These are phyloP conservation scores for Polysphondylium violaceum DNA, from an alignment of 78 protist species.

Conservation along the genomic window DNA sequence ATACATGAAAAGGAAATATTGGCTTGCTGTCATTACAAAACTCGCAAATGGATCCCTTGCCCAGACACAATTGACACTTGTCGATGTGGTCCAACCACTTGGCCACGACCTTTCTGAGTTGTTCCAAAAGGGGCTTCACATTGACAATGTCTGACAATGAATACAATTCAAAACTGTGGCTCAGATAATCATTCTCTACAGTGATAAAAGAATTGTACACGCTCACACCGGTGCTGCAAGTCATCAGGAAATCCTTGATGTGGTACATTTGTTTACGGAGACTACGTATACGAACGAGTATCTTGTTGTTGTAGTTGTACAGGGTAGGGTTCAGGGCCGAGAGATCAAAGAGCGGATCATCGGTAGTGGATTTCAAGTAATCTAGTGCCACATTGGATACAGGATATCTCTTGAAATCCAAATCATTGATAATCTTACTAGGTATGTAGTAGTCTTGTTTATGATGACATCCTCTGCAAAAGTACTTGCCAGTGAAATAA, in stretches of 20 bases:
- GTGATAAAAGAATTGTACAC: background rate
- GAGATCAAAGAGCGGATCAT: slow-evolving; percentile 54
- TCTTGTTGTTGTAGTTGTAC: slow-evolving; percentile 19
- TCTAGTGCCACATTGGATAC: slow-evolving; percentile 1
- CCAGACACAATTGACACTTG: slow-evolving; percentile 11
- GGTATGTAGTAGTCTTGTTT: slow-evolving; percentile 40
- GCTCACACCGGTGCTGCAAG: background rate
- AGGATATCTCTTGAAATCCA: slow-evolving; percentile 50
- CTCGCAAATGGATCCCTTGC: slow-evolving; percentile 50
- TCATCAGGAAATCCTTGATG: slow-evolving; percentile 41
- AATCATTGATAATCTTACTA: slow-evolving; percentile 10
- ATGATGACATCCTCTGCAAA: slow-evolving; percentile 41
- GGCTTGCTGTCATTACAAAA: slow-evolving; percentile 30
- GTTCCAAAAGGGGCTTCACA: slow-evolving; percentile 21
- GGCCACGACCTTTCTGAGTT: slow-evolving; percentile 25
- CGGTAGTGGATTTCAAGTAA: slow-evolving; percentile 1
- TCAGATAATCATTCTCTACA: slow-evolving; percentile 7
- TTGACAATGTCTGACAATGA: slow-evolving; percentile 34
- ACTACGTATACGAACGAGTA: slow-evolving; percentile 29
- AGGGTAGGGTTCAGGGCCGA: slow-evolving; percentile 20
- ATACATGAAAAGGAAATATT: slow-evolving; percentile 39
- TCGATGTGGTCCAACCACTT: slow-evolving; percentile 69
- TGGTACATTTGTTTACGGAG: slow-evolving; percentile 51
- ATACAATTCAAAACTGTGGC: slow-evolving; percentile 13
- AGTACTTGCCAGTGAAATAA: slow-evolving; percentile 55